Conservation (phyloP, 2,329 filamentous ascomycete genomes). For the Talaromyces funiculosus region DNA sequence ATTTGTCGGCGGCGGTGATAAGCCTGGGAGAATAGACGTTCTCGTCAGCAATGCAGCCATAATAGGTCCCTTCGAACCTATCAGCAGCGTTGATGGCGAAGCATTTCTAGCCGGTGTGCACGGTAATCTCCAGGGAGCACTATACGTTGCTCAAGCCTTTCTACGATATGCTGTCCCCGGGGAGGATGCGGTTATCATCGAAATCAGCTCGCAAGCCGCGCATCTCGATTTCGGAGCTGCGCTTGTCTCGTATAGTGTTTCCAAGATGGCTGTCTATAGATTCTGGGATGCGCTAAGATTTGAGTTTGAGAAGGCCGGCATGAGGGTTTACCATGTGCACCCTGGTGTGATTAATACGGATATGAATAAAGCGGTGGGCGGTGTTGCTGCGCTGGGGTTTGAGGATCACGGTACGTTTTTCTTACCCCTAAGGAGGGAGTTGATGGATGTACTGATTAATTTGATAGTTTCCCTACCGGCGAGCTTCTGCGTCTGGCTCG, state of each 20-base stretch:
- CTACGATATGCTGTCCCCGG: conserved; percentile 27
- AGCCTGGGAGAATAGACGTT: conserved; percentile 29
- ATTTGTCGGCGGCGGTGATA: conserved; percentile 3
- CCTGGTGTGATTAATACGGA: conserved; percentile 23
- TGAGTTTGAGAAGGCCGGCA: conserved; percentile 20
- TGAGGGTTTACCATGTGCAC: conserved; percentile 31
- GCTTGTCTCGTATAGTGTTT: conserved; percentile 23
- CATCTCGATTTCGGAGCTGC: conserved; percentile 27
- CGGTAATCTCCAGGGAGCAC: not conserved
- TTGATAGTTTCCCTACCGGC: conserved; percentile 21
- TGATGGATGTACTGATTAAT: not conserved
- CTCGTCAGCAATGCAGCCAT: conserved; percentile 37
- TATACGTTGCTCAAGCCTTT: conserved; percentile 21
- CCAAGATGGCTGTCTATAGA: conserved; percentile 27
- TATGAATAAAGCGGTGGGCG: conserved; percentile 18
- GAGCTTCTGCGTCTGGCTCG: conserved; percentile 34
- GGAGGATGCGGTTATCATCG: conserved; percentile 30
- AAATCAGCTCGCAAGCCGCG: conserved; percentile 31
- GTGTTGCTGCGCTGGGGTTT: conserved; percentile 14
- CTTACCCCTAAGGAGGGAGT: no score
- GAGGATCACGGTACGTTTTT: conserved; percentile 18
- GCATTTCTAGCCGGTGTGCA: conserved; percentile 23
- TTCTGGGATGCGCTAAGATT: conserved; percentile 24
- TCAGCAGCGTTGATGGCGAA: conserved; percentile 25
- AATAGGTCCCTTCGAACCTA: conserved; percentile 23